phyloP scores from a whole-genome alignment of 768 basidiomycete genomes.

The Calocybe indica region DNA sequence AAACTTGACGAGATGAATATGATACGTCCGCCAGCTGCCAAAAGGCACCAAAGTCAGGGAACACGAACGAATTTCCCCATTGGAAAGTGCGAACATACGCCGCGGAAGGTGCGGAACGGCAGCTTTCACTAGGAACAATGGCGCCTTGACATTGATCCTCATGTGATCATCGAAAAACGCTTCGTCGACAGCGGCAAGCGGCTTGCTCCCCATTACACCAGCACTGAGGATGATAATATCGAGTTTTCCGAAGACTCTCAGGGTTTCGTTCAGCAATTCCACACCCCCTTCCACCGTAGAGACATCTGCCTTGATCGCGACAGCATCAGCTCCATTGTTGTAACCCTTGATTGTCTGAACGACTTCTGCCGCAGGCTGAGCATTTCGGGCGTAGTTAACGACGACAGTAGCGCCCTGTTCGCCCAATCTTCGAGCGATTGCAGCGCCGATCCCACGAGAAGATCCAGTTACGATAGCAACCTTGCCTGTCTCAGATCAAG shows the following conservation, averaged over 20 bases:
- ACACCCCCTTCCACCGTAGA: constrained; percentile 42
- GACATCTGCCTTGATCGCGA: constrained; percentile 48
- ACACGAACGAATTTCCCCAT: neutral
- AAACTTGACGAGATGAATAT: constrained; percentile 54
- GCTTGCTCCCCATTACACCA: constrained; percentile 47
- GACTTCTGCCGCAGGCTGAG: constrained; percentile 36
- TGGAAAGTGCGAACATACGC: constrained; percentile 24
- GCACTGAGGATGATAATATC: constrained; percentile 59
- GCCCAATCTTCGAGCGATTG: constrained; percentile 47
- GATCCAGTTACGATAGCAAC: constrained; percentile 59
- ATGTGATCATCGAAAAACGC: constrained; percentile 45
- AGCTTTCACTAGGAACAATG: constrained; percentile 47
- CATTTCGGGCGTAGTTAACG: constrained; percentile 45
- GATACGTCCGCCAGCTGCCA: constrained; percentile 44
- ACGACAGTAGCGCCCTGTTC: constrained; percentile 52
- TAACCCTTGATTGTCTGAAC: constrained; percentile 41
- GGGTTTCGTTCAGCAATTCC: constrained; percentile 38
- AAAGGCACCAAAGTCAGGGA: neutral
- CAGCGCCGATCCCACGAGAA: constrained; percentile 54
- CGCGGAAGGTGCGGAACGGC: constrained; percentile 35
- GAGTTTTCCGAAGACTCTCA: constrained; percentile 42
- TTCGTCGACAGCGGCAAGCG: constrained; percentile 46
- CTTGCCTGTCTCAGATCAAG: constrained; percentile 25
- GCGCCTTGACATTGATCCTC: constrained; percentile 53
- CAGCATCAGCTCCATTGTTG: constrained; percentile 36